Conservation (phyloP, 1,139 yeast genomes). For the Geotrichum restrictum region DNA sequence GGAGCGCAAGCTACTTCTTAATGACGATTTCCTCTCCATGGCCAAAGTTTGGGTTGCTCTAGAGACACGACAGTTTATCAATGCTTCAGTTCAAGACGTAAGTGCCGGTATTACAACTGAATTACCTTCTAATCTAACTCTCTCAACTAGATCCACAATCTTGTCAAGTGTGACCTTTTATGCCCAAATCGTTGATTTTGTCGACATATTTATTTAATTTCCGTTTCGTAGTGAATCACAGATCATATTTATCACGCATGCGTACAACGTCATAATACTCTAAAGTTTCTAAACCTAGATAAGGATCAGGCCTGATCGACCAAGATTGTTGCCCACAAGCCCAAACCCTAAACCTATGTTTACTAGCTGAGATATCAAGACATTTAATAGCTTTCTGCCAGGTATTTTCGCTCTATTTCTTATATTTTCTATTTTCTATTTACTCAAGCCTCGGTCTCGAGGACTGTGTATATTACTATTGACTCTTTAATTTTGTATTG, state of each 20-base stretch:
- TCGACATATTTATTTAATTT: background rate
- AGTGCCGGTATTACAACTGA: background rate
- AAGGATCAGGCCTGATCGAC: no score
- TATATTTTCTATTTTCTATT: no score
- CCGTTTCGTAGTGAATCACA: background rate
- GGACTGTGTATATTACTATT: no score
- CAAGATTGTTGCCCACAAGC: background rate
- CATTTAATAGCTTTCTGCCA: no score
- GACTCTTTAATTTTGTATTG: no score
- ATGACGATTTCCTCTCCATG: slow-evolving; percentile 69
- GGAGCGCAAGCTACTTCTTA: slow-evolving; percentile 47
- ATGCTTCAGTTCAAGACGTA: slow-evolving; percentile 71
- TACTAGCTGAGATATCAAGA: no score
- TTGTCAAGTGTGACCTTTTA: slow-evolving; percentile 57
- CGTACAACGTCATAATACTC: no score
- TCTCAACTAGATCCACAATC: slow-evolving; percentile 41
- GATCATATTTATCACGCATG: no score
- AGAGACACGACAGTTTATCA: slow-evolving; percentile 83
- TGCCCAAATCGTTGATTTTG: slow-evolving; percentile 56
- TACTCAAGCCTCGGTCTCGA: no score
- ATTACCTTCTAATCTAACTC: background rate
- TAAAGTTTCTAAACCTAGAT: no score
- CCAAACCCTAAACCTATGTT: background rate
- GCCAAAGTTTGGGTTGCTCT: slow-evolving; percentile 86
- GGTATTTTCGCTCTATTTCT: no score